Evolutionary conservation across 106 monocot species (phyloP), one percentile per base, ranked within the genome.

Genomic region (Apostasia shenzhenica): DNA sequence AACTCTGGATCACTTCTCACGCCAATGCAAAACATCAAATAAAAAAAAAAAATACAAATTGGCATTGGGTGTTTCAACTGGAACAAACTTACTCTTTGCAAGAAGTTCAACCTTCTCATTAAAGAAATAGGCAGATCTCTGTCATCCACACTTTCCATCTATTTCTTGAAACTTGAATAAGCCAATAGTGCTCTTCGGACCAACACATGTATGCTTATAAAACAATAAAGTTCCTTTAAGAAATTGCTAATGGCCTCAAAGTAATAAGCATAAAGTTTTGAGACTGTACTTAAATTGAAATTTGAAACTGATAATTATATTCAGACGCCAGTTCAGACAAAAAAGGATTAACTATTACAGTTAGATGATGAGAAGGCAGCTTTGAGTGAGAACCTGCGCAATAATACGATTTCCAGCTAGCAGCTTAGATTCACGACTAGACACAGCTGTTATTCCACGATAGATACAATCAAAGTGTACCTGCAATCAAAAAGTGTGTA

Each of bases 401-500:
- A 95, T 95, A 66, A 58, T 76, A 14, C 91, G 91, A 62, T 95
- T 95, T 45, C 95, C 91, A 67, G 91, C 91, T 71, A 95, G 74
- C 48, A 95, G 85, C 78, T 95, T 95, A 48, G 91, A 91, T 81
- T 95, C 95, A 11, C 95, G 85, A 75, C 88, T 91, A 48, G 91
- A 91, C 12, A 95, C 63, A 40, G 91, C 95, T 48, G 95, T 91
- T 40, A 95, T 80, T 6, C 91, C 74, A 45, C 88, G 95, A 73
- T 91, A 95, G 26, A 86, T 12, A 57, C 95, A 95, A 59, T 95
- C 95, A 74, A 95, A 95, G 66, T 95, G 95, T 55, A 95, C 95
- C 95, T 95, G 69, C 10, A 90, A 55, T 3, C 68, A 41, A 55
- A 71, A 50, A 56, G 13, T 48, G 66, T 59, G 4, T 12, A 8